These are phyloP conservation scores for Erodium chrysanthum DNA, from an alignment of 441 rosid species.

Conservation along the genomic window DNA sequence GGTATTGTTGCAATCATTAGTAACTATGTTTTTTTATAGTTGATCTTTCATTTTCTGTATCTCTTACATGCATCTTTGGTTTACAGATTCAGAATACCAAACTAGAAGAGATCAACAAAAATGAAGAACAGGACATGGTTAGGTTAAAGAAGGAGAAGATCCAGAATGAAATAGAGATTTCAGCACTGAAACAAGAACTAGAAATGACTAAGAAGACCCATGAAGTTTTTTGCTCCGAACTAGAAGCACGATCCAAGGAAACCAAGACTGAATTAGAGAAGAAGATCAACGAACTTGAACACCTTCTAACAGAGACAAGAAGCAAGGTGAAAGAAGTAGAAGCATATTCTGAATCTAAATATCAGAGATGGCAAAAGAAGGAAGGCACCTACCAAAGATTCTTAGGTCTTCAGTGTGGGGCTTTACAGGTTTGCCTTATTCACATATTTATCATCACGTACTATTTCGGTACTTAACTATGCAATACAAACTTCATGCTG, in stretches of 20 bases:
- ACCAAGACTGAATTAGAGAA: conserved; percentile 39
- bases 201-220: conserved; percentile 36
- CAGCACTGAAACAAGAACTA: conserved; percentile 48
- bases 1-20: conserved; percentile 30
- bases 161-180: conserved; percentile 42
- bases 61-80: conserved; percentile 10
- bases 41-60: conserved; percentile 11
- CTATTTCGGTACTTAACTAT: conserved; percentile 12
- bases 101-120: conserved; percentile 60
- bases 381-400: conserved; percentile 40
- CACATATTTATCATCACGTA: conserved; percentile 7
- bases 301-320: conserved; percentile 39
- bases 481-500: conserved; percentile 16
- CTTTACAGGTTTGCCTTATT: conserved; percentile 47
- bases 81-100: conserved; percentile 59
- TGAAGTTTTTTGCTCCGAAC: conserved; percentile 40
- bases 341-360: conserved; percentile 46
- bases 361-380: conserved; percentile 54
- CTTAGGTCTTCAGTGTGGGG: conserved; percentile 38
- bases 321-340: conserved; percentile 57
- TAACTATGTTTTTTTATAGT: conserved; percentile 1
- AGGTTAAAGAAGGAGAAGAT: conserved; percentile 50
- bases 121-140: conserved; percentile 46
- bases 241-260: conserved; percentile 45
- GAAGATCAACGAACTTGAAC: conserved; percentile 54